Evolutionary conservation across 768 basidiomycete genomes (phyloP).

Genomic region (Leccinellum rugosiceps): DNA sequence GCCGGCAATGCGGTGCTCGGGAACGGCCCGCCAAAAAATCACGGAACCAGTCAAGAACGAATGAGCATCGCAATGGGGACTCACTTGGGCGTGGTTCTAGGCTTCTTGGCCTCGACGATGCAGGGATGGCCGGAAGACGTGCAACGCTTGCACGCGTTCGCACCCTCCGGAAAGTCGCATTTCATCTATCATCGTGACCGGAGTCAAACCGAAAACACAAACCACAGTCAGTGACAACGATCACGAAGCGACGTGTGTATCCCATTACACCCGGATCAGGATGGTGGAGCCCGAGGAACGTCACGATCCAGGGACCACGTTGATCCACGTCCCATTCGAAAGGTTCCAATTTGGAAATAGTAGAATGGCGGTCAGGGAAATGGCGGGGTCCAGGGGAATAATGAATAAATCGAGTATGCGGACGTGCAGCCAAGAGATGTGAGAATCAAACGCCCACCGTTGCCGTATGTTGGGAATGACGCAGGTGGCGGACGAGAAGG

Average conservation of each 20-base stretch:
- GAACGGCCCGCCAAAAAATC: neutral
- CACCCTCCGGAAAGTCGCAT: constrained; percentile 72
- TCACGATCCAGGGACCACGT: constrained; percentile 6
- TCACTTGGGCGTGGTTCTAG: constrained; percentile 77
- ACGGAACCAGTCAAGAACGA: neutral
- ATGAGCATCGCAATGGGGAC: constrained; percentile 34
- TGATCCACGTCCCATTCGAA: constrained; percentile 5
- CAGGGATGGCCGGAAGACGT: constrained; percentile 70
- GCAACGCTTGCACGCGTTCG: constrained; percentile 78
- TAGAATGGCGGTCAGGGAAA: constrained; percentile 1
- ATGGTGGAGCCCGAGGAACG: constrained; percentile 1
- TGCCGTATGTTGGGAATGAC: constrained; percentile 3
- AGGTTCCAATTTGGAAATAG: constrained; percentile 12
- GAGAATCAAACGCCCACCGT: constrained; percentile 4
- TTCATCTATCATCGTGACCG: constrained; percentile 59
- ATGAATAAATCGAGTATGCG: constrained; percentile 1
- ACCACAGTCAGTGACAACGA: constrained; percentile 8
- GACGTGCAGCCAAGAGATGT: neutral
- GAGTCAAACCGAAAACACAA: constrained; percentile 9
- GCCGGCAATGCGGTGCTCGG: constrained; percentile 25
- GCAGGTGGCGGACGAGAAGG: neutral
- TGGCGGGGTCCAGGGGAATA: constrained; percentile 3
- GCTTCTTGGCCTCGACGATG: constrained; percentile 81
- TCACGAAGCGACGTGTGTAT: neutral
- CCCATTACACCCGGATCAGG: neutral